Evolutionary conservation across 768 basidiomycete genomes (phyloP), one percentile per base, ranked within the genome.

Genomic region (Macrolepiota fuliginosa): DNA sequence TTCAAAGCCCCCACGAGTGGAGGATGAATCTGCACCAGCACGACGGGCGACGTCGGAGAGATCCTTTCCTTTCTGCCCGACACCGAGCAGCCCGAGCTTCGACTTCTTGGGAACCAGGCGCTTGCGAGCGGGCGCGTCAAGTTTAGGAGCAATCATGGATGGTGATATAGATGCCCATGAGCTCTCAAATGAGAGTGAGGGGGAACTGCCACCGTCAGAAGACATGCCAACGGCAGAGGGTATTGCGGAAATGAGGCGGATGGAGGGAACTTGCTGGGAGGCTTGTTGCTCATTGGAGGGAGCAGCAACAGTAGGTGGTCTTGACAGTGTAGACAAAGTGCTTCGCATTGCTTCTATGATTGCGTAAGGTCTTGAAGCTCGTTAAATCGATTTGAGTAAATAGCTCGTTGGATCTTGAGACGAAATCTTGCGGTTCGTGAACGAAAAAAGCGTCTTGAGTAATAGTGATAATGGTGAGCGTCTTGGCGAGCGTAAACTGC

Each of bases 31-130:
- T 9, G 64, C 77, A 9, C 81, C 80, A 2, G 86, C 79, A 29
- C 83, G 81, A 29, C 85, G 73, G 6, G 81, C 77, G 40, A 84
- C 84, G 62, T 90, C 89, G 1, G 84, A 85, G 47, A 89, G 74
- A 66, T 90, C 89, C 11, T 72, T 74, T 1, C 61, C 70, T 15
- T 46, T 56, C 29, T 66, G 55, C 25, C 71, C 72, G 24, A 72
- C 68, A 36, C 71, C 69, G 22, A 80, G 74, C 35, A 81, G 68
- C 47, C 74, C 67, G 25, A 91, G 80, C 67, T 85, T 91, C 1
- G 85, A 86, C 68, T 89, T 90, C 75, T 89, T 91, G 15, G 88
- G 90, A 10, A 90, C 86, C 62, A 91, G 81, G 19, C 81, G 80
- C 60, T 77, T 81, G 25, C 68, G 68, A 39, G 66, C 17, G 62